Conservation (phyloP, 495 filamentous ascomycete species). For the Monascus purpureus region DNA sequence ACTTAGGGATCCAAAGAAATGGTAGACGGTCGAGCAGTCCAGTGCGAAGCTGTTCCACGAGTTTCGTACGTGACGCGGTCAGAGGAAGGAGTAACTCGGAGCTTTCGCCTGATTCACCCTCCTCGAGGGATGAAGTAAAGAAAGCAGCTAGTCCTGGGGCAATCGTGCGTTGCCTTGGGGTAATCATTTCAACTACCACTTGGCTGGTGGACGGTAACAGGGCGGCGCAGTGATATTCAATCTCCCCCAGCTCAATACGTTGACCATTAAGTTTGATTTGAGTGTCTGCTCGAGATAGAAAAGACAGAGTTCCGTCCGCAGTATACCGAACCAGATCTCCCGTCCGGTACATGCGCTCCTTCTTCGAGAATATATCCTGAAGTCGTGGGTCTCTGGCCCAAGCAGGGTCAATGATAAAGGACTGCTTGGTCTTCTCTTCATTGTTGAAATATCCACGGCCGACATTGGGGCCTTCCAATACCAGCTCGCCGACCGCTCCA, state of each 20-base stretch:
- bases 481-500: conserved; percentile 49
- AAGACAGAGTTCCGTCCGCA: conserved; percentile 33
- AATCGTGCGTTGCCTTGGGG: conserved; percentile 18
- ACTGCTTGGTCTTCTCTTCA: conserved; percentile 38
- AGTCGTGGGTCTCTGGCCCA: conserved; percentile 26
- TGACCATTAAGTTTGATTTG: conserved; percentile 56
- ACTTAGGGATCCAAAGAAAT: conserved; percentile 46
- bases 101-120: conserved; percentile 7
- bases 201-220: conserved; percentile 20
- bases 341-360: conserved; percentile 31
- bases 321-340: conserved; percentile 41
- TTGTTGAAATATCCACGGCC: conserved; percentile 45
- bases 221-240: conserved; percentile 40
- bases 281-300: conserved; percentile 46
- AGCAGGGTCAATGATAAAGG: conserved; percentile 39
- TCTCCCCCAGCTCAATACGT: conserved; percentile 50
- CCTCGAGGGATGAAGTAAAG: conserved; percentile 18
- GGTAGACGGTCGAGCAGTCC: conserved; percentile 25
- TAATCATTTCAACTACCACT: conserved; percentile 30
- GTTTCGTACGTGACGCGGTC: conserved; percentile 13
- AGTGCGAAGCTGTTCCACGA: conserved; percentile 19
- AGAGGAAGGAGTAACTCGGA: conserved; percentile 21
- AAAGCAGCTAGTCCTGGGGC: conserved; percentile 29
- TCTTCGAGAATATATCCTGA: conserved; percentile 10
- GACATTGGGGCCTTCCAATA: conserved; percentile 49